Evolutionary conservation across 768 basidiomycete genomes (phyloP), one percentile per base, ranked within the genome.

Genomic region (Termitomyces sp.): DNA sequence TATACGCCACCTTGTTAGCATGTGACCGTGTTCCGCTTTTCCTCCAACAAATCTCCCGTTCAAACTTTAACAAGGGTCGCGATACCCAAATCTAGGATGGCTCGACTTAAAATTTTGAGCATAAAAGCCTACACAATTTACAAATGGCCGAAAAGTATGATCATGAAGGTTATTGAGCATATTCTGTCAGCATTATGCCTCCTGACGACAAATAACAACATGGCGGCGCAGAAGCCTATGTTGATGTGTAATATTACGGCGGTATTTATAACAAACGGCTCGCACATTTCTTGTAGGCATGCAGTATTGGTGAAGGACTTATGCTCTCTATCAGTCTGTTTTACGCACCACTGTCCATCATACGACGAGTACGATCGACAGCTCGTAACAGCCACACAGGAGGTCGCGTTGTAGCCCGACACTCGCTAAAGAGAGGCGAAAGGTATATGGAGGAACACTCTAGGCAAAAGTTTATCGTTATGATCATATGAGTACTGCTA

Each of bases 111-210:
- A 60, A 60, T 32, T 34, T 20, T 48, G 55, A 60, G 60, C 37
- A 36, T 60, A 54, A 56, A 49, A 56, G 60, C 36, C 31, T 49
- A 56, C 50, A 5, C 11, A 32, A 60, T 25, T 55, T 45, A 54
- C 52, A 40, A 48, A 55, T 47, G 38, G 31, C 45, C 46, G 29
- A 50, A 49, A 60, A 46, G 42, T 47, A 54, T 60, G 45, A 60
- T 56, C 15, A 40, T 15, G 51, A 60, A 61, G 60, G 51, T 49
- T 61, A 61, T 64, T 53, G 60, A 58, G 57, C 63, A 64, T 53
- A 58, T 58, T 57, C 60, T 64, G 63, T 64, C 63, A 64, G 40
- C 37, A 40, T 5, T 32, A 43, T 25, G 17, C 46, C 60, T 60
- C 60, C 60, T 60, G 60, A 60, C 46, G 40, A 60, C 54, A 60